Evolutionary conservation across 202 grass and related monocot genomes (phyloP), one percentile per base, ranked within the genome.

Genomic region (Zizania palustris): DNA sequence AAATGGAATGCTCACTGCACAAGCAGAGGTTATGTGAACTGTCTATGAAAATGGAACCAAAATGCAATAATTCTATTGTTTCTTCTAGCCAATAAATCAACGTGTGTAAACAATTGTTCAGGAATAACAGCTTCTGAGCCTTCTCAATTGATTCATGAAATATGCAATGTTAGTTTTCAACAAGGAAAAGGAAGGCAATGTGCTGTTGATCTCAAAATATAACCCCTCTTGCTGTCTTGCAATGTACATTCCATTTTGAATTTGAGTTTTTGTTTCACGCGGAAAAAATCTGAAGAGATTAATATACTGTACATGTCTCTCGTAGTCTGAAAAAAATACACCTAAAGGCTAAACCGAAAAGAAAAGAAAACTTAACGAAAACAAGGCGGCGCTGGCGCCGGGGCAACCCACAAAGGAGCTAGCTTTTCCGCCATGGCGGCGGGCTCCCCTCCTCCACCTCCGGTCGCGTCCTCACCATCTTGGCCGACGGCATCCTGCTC

Each of bases 401-500:
- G 77, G 33, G 77, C 63, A 14, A 75, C 72, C 15, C 53, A 12
- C 33, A 67, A 65, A 16, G 72, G 20, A 36, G 61, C 11, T 20
- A 34, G 7, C 33, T 57, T 45, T 70, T 59, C 61, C 60, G 66
- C 73, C 68, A 87, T 7, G 74, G 45, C 63, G 22, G 14, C 9
- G 63, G 69, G 56, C 81, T 80, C 42, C 60, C 65, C 20, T 84
- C 70, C 34, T 80, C 81, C 57, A 76, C 0, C 58, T 80, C 57
- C 16, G 86, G 81, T 65, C 40, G 76, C 7, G 86, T 88, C 65
- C 81, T 65, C 13, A 54, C 39, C 82, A 84, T 65, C 59, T 85
- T 88, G 1, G 66, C 86, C 50, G 76, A 65, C 9, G 86, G 86
- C 86, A 88, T 88, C 60, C 50, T 72, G 66, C 86, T 88, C 51